Percentiles rank a stretch among this genome's conserved stretches.
Evolutionary conservation across 768 basidiomycete species (phyloP).

Genomic region (Serendipita sp.): DNA sequence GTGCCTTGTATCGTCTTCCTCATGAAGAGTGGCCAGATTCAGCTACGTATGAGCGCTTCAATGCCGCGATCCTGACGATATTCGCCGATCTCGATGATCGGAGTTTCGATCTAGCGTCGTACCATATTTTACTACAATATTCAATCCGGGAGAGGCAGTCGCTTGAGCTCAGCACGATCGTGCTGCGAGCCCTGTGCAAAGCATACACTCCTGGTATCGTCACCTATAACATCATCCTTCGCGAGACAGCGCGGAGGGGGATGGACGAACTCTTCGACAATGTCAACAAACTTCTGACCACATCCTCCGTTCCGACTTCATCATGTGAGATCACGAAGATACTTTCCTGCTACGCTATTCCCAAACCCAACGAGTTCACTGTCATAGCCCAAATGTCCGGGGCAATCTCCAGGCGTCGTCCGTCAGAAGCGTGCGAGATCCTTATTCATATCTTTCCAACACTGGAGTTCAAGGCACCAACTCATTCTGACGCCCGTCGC

Average conservation of each 20-base stretch:
- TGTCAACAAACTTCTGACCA: constrained; percentile 20
- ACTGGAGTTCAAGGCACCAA: background rate
- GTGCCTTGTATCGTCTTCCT: background rate
- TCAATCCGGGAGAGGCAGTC: constrained; percentile 45
- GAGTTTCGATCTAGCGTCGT: constrained; percentile 26
- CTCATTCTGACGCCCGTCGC: background rate
- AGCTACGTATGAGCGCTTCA: constrained; percentile 11
- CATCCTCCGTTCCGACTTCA: background rate
- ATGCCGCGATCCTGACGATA: constrained; percentile 11
- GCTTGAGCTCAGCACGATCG: constrained; percentile 27
- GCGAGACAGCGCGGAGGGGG: constrained; percentile 32
- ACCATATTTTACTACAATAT: constrained; percentile 53
- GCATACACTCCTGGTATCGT: constrained; percentile 29
- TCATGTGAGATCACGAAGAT: constrained; percentile 12
- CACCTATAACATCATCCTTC: constrained; percentile 45
- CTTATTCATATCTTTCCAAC: constrained; percentile 41
- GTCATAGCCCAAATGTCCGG: constrained; percentile 37
- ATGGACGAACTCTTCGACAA: constrained; percentile 23
- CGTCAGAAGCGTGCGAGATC: constrained; percentile 27
- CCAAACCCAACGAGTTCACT: constrained; percentile 29
- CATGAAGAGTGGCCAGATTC: background rate
- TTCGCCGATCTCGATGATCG: background rate
- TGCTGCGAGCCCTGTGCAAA: constrained; percentile 28
- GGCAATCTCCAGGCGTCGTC: constrained; percentile 34
- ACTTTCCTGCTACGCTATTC: background rate